Percentiles rank a stretch among this genome's conserved stretches.
Conservation (phyloP, 192 early-diverging fungal species). For the Radiomyces spectabilis region DNA sequence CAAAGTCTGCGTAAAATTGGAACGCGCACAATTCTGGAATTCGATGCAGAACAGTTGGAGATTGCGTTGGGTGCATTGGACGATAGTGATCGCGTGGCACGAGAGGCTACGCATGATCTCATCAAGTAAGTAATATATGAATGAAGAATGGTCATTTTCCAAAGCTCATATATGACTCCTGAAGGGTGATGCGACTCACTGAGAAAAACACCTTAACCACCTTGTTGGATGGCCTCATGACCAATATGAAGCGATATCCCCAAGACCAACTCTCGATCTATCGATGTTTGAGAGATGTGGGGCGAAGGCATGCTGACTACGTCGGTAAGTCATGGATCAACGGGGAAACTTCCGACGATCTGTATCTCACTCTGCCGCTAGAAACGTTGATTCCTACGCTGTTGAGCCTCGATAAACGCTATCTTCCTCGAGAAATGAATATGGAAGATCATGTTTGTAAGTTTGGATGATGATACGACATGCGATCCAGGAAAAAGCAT, state of each 20-base stretch:
- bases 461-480: background rate
- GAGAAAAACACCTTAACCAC: constrained; percentile 32
- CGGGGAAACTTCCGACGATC: too few relatives aligned
- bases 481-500: background rate
- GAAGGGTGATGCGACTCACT: constrained; percentile 40
- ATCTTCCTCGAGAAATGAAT: constrained; percentile 60
- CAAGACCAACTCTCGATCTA: constrained; percentile 68
- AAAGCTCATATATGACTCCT: too few relatives aligned
- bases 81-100: constrained; percentile 59
- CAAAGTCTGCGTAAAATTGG: constrained; percentile 69
- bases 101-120: constrained; percentile 67
- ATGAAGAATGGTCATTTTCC: too few relatives aligned
- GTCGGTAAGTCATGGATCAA: constrained; percentile 24
- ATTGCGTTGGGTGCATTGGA: constrained; percentile 70
- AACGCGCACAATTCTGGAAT: constrained; percentile 34
- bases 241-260: constrained; percentile 57
- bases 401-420: constrained; percentile 59
- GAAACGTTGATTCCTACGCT: constrained; percentile 41
- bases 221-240: constrained; percentile 51
- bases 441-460: constrained; percentile 60
- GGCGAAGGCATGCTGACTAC: constrained; percentile 48
- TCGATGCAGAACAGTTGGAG: constrained; percentile 69
- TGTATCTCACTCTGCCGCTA: too few relatives aligned
- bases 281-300: constrained; percentile 56
- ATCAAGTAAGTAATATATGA: constrained; percentile 54